phyloP scores from a whole-genome alignment of 179 eudicot genomes.

The Heliamphora pulchella region DNA sequence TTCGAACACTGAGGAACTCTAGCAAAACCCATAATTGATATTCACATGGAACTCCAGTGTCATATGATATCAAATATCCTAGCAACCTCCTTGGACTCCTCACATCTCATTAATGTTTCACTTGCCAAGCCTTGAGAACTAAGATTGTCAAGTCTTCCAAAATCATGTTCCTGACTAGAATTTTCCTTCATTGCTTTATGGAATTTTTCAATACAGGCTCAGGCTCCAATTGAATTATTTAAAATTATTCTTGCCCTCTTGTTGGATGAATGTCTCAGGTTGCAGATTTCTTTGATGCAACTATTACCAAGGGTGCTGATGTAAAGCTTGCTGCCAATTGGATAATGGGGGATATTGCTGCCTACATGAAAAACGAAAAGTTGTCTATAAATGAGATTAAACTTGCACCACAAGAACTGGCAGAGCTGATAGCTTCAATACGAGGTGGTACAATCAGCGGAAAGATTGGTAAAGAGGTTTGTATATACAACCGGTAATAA shows the following conservation, averaged over 20 bases:
- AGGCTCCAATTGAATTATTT: background rate
- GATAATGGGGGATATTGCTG: slow-evolving; percentile 97
- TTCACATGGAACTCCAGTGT: background rate
- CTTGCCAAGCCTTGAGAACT: background rate
- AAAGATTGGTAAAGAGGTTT: slow-evolving; percentile 92
- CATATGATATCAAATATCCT: background rate
- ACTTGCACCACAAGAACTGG: slow-evolving; percentile 70
- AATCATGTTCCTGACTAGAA: background rate
- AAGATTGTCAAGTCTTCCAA: background rate
- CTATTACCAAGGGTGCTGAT: slow-evolving; percentile 66
- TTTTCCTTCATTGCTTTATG: background rate
- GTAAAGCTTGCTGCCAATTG: slow-evolving; percentile 89
- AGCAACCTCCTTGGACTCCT: background rate
- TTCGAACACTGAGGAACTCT: too few relatives aligned
- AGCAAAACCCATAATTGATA: background rate
- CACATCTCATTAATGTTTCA: background rate
- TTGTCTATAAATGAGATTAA: slow-evolving; percentile 61
- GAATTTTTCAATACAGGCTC: background rate
- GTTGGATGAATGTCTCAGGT: slow-evolving; percentile 40
- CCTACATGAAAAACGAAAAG: slow-evolving; percentile 78
- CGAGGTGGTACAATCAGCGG: slow-evolving; percentile 82
- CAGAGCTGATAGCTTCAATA: slow-evolving; percentile 76
- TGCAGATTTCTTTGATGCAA: slow-evolving; percentile 83
- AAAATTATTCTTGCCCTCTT: slow-evolving; percentile 4
- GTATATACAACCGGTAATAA: background rate